phyloP scores from a whole-genome alignment of 768 basidiomycete genomes.

The Russula brevipes region DNA sequence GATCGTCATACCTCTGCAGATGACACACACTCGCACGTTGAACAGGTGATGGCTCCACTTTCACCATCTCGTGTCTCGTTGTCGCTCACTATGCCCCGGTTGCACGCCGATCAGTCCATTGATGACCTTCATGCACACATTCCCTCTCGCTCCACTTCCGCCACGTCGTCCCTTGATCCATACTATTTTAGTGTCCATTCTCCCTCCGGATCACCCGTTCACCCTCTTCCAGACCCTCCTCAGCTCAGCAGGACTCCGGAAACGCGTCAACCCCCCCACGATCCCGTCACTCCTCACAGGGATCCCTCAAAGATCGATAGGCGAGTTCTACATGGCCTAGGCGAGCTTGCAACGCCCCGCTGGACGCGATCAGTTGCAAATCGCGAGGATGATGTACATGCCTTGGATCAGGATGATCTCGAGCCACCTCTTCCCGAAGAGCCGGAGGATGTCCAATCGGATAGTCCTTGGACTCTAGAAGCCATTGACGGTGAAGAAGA shows the following conservation, averaged over 20 bases:
- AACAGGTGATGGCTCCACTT: slow-evolving; percentile 16
- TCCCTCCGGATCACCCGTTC: slow-evolving; percentile 61
- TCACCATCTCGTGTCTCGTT: not conserved
- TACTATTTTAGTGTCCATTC: slow-evolving; percentile 79
- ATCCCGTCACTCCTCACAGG: slow-evolving; percentile 66
- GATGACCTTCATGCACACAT: slow-evolving; percentile 34
- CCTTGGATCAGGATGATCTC: slow-evolving; percentile 32
- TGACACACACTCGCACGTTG: slow-evolving; percentile 18
- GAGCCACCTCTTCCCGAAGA: slow-evolving; percentile 31
- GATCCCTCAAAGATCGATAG: slow-evolving; percentile 82
- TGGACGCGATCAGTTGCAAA: slow-evolving; percentile 61
- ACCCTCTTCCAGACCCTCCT: slow-evolving; percentile 36
- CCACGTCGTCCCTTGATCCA: slow-evolving; percentile 79
- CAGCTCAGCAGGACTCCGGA: slow-evolving; percentile 59
- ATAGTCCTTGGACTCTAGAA: slow-evolving; percentile 87
- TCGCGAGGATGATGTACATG: slow-evolving; percentile 31
- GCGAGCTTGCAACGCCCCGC: slow-evolving; percentile 93
- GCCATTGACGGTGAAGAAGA: slow-evolving; percentile 77
- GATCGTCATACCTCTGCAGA: slow-evolving; percentile 32
- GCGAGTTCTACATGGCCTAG: slow-evolving; percentile 84
- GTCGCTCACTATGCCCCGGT: slow-evolving; percentile 32
- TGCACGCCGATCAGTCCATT: slow-evolving; percentile 43
- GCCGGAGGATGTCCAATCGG: slow-evolving; percentile 51
- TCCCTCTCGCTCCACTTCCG: slow-evolving; percentile 62
- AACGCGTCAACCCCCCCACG: slow-evolving; percentile 38